phyloP scores from a whole-genome alignment of 495 filamentous ascomycete genomes.

The Clavariopsis aquatica region DNA sequence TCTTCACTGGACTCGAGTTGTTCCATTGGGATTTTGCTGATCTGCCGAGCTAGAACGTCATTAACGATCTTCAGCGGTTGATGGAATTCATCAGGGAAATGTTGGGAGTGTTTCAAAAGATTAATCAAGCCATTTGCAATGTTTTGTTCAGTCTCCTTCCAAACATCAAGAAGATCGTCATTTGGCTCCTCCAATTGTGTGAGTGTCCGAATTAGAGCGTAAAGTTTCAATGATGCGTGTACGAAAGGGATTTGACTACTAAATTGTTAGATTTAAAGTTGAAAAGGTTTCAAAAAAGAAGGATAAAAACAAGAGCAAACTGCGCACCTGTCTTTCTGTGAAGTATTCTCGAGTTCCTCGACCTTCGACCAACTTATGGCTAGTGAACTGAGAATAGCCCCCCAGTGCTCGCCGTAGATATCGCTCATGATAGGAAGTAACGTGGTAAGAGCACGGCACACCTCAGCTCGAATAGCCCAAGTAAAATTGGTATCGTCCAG shows the following conservation, averaged over 20 bases:
- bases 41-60: slow-evolving; percentile 63
- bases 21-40: slow-evolving; percentile 58
- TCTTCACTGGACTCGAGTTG: slow-evolving; percentile 59
- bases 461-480: slow-evolving; percentile 57
- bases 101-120: slow-evolving; percentile 53
- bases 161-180: slow-evolving; percentile 80
- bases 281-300: not conserved
- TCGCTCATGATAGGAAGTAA: slow-evolving; percentile 70
- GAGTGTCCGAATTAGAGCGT: slow-evolving; percentile 58
- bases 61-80: slow-evolving; percentile 72
- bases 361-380: slow-evolving; percentile 34
- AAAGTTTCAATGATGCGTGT: slow-evolving; percentile 71
- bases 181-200: slow-evolving; percentile 61
- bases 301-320: not conserved
- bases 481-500: slow-evolving; percentile 55
- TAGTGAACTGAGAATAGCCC: slow-evolving; percentile 61
- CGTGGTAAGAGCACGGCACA: slow-evolving; percentile 61
- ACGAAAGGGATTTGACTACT: slow-evolving; percentile 57
- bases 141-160: slow-evolving; percentile 53
- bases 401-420: slow-evolving; percentile 87
- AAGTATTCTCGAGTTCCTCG: slow-evolving; percentile 11
- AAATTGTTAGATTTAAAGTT: not conserved
- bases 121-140: slow-evolving; percentile 61
- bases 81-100: slow-evolving; percentile 54
- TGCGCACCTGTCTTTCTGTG: slow-evolving; percentile 20